These are phyloP conservation scores for Iris macrosiphon DNA, from an alignment of 106 monocot genomes.

Conservation along the genomic window DNA sequence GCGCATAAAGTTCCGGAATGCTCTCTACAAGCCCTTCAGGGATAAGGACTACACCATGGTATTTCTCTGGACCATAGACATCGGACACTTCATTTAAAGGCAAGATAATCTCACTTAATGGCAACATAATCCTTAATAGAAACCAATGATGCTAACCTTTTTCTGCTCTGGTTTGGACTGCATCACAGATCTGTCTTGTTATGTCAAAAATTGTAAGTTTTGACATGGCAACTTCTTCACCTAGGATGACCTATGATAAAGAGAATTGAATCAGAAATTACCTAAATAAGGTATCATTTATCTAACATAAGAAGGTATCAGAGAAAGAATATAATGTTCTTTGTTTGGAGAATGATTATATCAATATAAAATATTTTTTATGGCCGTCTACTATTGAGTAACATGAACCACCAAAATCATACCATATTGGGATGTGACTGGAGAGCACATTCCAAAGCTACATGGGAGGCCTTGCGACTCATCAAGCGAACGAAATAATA, in stretches of 20 bases:
- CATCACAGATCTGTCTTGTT: constrained; percentile 45
- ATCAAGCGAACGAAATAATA: constrained; percentile 85
- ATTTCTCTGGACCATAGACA: constrained; percentile 49
- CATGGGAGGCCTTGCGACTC: constrained; percentile 76
- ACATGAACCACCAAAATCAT: no score
- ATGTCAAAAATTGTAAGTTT: constrained; percentile 48
- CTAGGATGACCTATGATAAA: constrained; percentile 48
- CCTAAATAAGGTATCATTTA: no score
- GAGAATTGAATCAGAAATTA: not conserved
- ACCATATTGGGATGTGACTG: constrained; percentile 83
- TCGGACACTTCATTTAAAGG: no score
- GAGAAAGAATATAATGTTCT: no score
- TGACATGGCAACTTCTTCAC: constrained; percentile 53
- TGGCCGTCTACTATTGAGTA: no score
- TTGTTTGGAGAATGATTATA: not conserved
- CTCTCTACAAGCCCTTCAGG: constrained; percentile 89
- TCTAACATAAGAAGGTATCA: not conserved
- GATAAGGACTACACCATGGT: constrained; percentile 86
- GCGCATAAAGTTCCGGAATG: constrained; percentile 84
- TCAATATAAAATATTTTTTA: no score
- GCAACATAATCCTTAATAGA: no score
- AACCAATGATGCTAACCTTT: constrained; percentile 17
- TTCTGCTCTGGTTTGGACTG: constrained; percentile 47
- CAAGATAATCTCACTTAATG: no score
- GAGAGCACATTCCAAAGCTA: constrained; percentile 79